Percentiles rank a stretch among this genome's conserved stretches.
Evolutionary conservation across 345 rosid species (phyloP).

Genomic region (Salix caprea): DNA sequence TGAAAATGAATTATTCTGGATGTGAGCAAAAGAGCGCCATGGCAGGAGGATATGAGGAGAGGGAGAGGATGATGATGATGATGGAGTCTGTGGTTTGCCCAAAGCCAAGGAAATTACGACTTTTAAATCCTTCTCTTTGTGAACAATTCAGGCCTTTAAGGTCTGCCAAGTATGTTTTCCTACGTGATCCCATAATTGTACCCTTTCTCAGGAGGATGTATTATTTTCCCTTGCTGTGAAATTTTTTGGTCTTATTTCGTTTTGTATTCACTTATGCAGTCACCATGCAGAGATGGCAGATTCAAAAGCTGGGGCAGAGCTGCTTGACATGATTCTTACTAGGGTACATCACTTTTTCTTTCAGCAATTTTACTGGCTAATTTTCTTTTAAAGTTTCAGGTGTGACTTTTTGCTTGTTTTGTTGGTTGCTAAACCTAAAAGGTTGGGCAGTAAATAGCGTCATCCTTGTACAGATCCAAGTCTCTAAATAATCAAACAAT

Average conservation of each 20-base stretch:
- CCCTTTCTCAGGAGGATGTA: background rate
- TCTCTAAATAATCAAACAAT: background rate
- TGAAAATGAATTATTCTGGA: constrained; percentile 23
- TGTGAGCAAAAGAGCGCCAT: constrained; percentile 35
- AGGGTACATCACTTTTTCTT: constrained; percentile 33
- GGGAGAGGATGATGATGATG: constrained; percentile 19
- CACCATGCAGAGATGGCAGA: constrained; percentile 43
- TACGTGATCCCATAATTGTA: too few relatives aligned
- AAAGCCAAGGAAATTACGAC: constrained; percentile 48
- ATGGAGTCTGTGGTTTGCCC: constrained; percentile 52
- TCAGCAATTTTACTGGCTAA: background rate
- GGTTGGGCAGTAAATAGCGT: background rate
- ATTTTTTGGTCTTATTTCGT: background rate
- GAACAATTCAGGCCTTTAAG: constrained; percentile 24
- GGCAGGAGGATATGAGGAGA: constrained; percentile 38
- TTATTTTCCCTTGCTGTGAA: too few relatives aligned
- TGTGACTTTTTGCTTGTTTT: background rate
- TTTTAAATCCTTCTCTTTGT: constrained; percentile 27
- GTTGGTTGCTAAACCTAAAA: background rate
- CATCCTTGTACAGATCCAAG: background rate
- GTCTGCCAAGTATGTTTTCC: constrained; percentile 20
- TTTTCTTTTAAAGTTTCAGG: background rate
- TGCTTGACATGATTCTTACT: constrained; percentile 53
- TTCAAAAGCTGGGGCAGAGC: constrained; percentile 54
- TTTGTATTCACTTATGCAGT: constrained; percentile 6